Evolutionary conservation across 1,139 yeast species (phyloP).

Genomic region (Candida sanyaensis): DNA sequence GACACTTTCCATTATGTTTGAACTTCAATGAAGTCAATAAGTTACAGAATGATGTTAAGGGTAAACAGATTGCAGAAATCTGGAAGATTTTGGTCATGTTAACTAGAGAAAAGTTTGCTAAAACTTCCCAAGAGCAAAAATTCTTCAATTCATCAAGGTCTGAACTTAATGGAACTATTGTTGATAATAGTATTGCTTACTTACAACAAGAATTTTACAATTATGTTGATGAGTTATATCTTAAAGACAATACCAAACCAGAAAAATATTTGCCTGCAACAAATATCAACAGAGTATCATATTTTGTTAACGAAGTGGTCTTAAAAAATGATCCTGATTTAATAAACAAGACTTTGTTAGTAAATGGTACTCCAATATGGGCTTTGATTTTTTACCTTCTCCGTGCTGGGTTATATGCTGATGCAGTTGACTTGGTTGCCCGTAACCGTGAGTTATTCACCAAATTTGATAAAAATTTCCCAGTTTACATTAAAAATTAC

Average conservation of each 20-base stretch:
- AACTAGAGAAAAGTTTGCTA: constrained; percentile 37
- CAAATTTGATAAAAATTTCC: constrained; percentile 84
- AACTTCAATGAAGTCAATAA: constrained; percentile 57
- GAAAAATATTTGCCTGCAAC: constrained; percentile 58
- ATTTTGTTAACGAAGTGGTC: constrained; percentile 59
- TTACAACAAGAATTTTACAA: constrained; percentile 78
- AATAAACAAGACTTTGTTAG: constrained; percentile 38
- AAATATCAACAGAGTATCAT: constrained; percentile 67
- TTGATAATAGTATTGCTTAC: constrained; percentile 57
- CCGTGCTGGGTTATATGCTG: constrained; percentile 79
- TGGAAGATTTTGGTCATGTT: constrained; percentile 58
- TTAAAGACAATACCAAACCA: constrained; percentile 52
- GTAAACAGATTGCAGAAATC: constrained; percentile 64
- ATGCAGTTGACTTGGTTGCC: constrained; percentile 56
- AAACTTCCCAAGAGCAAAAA: constrained; percentile 46
- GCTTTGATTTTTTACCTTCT: constrained; percentile 81
- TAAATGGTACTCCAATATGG: constrained; percentile 91
- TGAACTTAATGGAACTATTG: constrained; percentile 49
- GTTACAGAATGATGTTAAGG: constrained; percentile 52
- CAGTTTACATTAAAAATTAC: constrained; percentile 73
- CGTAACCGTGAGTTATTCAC: constrained; percentile 57
- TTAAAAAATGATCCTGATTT: constrained; percentile 38
- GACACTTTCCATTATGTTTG: constrained; percentile 51
- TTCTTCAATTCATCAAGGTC: constrained; percentile 39
- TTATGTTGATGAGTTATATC: constrained; percentile 71